A percentile compares a stretch with the other conserved stretches of the same genome.
These are phyloP conservation scores for Leptomonas pyrrhocoris DNA, from an alignment of 208 protist species.

Conservation along the genomic window DNA sequence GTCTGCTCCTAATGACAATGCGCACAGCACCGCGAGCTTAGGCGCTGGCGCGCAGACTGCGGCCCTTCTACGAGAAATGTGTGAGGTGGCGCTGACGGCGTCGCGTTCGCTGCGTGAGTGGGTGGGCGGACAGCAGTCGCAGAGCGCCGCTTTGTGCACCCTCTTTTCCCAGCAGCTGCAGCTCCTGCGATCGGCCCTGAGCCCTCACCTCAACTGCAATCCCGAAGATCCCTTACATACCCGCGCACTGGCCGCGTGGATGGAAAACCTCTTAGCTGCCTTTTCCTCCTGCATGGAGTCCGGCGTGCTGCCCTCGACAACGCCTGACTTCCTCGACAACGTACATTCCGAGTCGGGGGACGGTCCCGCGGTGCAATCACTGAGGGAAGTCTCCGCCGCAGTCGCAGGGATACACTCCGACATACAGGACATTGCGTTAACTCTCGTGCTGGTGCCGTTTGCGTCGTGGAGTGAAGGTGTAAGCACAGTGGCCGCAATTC, in stretches of 20 bases:
- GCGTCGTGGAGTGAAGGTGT: not conserved
- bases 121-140: conserved; percentile 13
- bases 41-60: not conserved
- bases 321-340: conserved; percentile 6
- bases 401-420: conserved; percentile 4
- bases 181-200: not conserved
- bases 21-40: not conserved
- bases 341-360: not conserved
- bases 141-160: conserved; percentile 17
- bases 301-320: conserved; percentile 12
- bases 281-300: conserved; percentile 14
- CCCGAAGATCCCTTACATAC: not conserved
- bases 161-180: conserved; percentile 13
- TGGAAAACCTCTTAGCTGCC: conserved; percentile 17
- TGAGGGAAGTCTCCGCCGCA: conserved; percentile 5
- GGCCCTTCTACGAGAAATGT: conserved; percentile 26
- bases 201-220: not conserved
- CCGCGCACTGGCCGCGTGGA: conserved; percentile 1
- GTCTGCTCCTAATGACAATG: not conserved
- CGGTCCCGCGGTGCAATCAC: conserved; percentile 14
- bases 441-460: not conserved
- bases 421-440: conserved; percentile 11
- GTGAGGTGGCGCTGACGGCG: conserved; percentile 7
- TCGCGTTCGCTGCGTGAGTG: conserved; percentile 18
- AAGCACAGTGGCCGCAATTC: not conserved